phyloP scores from a whole-genome alignment of 192 early-diverging fungal species.

The Geranomyces variabilis region DNA sequence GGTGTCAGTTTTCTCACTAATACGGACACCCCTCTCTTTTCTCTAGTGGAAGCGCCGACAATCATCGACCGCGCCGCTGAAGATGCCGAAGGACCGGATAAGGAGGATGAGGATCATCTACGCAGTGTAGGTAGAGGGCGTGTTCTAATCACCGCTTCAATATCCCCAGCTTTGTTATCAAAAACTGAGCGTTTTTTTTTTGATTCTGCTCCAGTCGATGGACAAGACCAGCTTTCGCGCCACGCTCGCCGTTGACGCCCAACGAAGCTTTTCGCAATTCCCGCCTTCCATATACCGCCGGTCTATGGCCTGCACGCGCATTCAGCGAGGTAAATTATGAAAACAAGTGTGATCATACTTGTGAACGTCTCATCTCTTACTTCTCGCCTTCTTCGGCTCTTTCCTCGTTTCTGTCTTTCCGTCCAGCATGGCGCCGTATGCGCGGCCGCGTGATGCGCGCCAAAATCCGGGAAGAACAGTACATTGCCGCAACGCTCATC shows the following conservation, averaged over 20 bases:
- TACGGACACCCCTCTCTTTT: background rate
- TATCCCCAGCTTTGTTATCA: too few relatives aligned
- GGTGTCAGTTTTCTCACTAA: background rate
- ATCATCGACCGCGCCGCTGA: constrained; percentile 35
- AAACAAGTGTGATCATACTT: too few relatives aligned
- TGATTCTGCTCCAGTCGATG: constrained; percentile 26
- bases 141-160: too few relatives aligned
- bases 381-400: background rate
- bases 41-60: constrained; percentile 20
- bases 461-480: constrained; percentile 50
- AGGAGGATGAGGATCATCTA: constrained; percentile 58
- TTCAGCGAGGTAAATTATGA: constrained; percentile 49
- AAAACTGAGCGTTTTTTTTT: too few relatives aligned
- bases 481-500: constrained; percentile 53
- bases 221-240: constrained; percentile 51
- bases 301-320: constrained; percentile 55
- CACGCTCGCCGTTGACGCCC: constrained; percentile 34
- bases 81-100: constrained; percentile 25
- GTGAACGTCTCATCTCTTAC: background rate
- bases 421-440: constrained; percentile 49
- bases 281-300: constrained; percentile 60
- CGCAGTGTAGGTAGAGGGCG: constrained; percentile 43
- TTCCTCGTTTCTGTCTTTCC: background rate
- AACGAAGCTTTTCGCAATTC: constrained; percentile 60
- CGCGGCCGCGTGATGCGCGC: constrained; percentile 47